Evolutionary conservation across 176 grass and related monocot species (phyloP), one percentile per base, ranked within the genome.

Genomic region (Bonia amplexicaulis): DNA sequence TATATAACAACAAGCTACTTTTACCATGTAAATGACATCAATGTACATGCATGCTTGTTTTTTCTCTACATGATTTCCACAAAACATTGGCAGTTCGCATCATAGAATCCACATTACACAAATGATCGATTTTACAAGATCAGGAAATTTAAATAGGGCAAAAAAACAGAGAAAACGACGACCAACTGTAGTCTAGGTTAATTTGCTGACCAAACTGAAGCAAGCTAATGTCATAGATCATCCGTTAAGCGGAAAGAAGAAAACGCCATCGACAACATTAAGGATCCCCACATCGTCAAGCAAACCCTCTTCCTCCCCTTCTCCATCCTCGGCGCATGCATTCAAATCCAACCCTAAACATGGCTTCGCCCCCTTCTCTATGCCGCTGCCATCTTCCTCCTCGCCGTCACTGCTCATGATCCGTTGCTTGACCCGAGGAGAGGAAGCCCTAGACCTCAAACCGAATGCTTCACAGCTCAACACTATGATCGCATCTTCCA

Each of bases 271-370:
- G 7, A 96, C 90, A 78, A 67, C 57, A 62, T 86, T 45, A 46
- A 48, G 23, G 71, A 92, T 89, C 45, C 68, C 80, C 52, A 55
- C 79, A 72, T 82, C 73, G 76, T 92, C 74, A 71, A 67, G 68
- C 3, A 49, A 82, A 22, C 12, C 20, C 15, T 58, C 35, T 66
- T 71, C 82, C 39, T 72, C 52, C 9, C 9, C 59, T 71, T 77
- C 71, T 17, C 19, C 67, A 70, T 90, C 85, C 20, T 86, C 80
- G 7, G 53, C 80, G 35, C 82, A 87, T 41, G 84, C 86, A 71
- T 98, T 95, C 90, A 98, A 84, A 94, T 98, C 96, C 65, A 94
- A 87, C 55, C 82, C 79, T 10, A 91, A 86, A 84, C 66, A 42
- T 52, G 88, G 51, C 31, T 40, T 75, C 8, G 7, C 58, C 19